Conservation (phyloP, 1,284 basidiomycete species). For the Inonotus obliquus region DNA sequence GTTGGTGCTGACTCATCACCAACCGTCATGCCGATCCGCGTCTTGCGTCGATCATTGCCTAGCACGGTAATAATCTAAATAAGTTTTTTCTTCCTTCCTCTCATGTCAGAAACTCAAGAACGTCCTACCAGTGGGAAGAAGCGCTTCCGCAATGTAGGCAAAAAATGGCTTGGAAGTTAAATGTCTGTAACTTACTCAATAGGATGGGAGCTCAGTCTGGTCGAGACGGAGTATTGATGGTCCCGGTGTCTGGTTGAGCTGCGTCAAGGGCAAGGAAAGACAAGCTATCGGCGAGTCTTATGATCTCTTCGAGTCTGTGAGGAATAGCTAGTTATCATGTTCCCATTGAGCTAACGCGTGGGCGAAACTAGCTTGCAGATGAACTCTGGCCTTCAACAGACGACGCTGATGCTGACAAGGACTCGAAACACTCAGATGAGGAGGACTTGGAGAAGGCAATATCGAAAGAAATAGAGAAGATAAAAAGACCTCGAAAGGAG, state of each 20-base stretch:
- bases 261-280: slow-evolving; percentile 76
- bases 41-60: not conserved
- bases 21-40: not conserved
- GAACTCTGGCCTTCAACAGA: slow-evolving; percentile 59
- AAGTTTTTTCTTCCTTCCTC: not conserved
- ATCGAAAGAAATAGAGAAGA: slow-evolving; percentile 60
- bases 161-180: not conserved
- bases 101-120: not conserved
- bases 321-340: slow-evolving; percentile 23
- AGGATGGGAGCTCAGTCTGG: slow-evolving; percentile 18
- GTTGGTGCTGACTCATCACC: no score
- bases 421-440: slow-evolving; percentile 28
- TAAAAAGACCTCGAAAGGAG: slow-evolving; percentile 61
- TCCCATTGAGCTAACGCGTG: slow-evolving; percentile 4
- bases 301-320: slow-evolving; percentile 70
- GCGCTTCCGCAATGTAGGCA: slow-evolving; percentile 15
- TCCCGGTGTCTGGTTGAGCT: slow-evolving; percentile 78
- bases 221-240: slow-evolving; percentile 49
- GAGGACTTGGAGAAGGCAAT: slow-evolving; percentile 65
- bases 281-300: slow-evolving; percentile 71
- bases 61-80: no score
- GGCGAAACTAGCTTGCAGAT: slow-evolving; percentile 48
- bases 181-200: not conserved
- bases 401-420: slow-evolving; percentile 24
- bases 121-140: not conserved